Percentiles rank a stretch among this genome's conserved stretches.
These are phyloP conservation scores for Stylonectria norvegica DNA, from an alignment of 2,329 filamentous ascomycete species.

Conservation along the genomic window DNA sequence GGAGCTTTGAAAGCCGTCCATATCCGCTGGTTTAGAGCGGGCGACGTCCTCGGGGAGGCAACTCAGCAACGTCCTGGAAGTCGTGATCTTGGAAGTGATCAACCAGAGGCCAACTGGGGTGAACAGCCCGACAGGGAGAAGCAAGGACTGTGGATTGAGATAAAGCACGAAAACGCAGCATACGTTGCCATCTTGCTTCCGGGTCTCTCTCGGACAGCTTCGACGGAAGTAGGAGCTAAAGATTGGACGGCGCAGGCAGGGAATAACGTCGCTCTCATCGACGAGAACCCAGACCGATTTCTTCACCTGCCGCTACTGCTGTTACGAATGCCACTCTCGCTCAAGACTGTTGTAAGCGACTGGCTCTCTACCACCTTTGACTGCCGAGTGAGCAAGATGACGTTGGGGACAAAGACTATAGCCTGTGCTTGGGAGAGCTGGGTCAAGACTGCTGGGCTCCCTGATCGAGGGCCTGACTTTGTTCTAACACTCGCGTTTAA, in stretches of 20 bases:
- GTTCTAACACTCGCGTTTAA: slow-evolving; percentile 52
- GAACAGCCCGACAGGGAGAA: slow-evolving; percentile 24
- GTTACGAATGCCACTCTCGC: slow-evolving; percentile 51
- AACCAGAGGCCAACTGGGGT: slow-evolving; percentile 14
- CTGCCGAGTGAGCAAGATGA: slow-evolving; percentile 50
- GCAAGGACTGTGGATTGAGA: slow-evolving; percentile 42
- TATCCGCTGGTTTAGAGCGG: slow-evolving; percentile 44
- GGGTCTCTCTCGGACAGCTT: slow-evolving; percentile 15
- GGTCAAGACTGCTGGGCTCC: slow-evolving; percentile 39
- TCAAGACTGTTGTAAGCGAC: slow-evolving; percentile 47
- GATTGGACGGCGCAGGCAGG: slow-evolving; percentile 23
- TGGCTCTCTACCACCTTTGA: slow-evolving; percentile 55
- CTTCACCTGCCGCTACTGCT: slow-evolving; percentile 50
- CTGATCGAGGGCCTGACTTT: slow-evolving; percentile 40
- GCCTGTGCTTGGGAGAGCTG: slow-evolving; percentile 50
- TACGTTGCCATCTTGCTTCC: slow-evolving; percentile 53
- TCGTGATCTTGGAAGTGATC: slow-evolving; percentile 14
- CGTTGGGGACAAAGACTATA: slow-evolving; percentile 49
- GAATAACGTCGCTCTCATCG: background rate
- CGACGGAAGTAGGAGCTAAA: slow-evolving; percentile 1
- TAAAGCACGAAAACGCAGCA: slow-evolving; percentile 51
- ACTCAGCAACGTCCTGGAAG: background rate
- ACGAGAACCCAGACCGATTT: slow-evolving; percentile 33
- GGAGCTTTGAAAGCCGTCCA: slow-evolving; percentile 45
- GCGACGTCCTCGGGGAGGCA: slow-evolving; percentile 26